Conservation (phyloP, 2,329 filamentous ascomycete genomes). For the Emericellopsis cladophorae region DNA sequence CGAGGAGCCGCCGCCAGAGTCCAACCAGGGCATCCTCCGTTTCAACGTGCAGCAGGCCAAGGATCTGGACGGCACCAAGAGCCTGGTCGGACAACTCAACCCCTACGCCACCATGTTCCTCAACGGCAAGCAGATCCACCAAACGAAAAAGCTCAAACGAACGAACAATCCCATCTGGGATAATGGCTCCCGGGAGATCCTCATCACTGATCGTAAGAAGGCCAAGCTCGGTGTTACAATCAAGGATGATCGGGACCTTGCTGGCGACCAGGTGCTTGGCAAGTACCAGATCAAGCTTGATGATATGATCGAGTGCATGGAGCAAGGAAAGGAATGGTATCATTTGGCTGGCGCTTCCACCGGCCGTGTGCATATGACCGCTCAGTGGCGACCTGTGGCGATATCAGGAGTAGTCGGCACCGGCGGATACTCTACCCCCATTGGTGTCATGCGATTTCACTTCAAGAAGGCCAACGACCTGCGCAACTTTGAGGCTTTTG, state of each 20-base stretch:
- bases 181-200: conserved; percentile 81
- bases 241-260: conserved; percentile 87
- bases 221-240: conserved; percentile 84
- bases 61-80: conserved; percentile 86
- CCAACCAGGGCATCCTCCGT: conserved; percentile 84
- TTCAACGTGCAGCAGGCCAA: conserved; percentile 95
- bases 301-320: conserved; percentile 82
- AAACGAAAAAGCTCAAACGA: conserved; percentile 85
- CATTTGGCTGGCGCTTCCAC: conserved; percentile 69
- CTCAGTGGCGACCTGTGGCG: conserved; percentile 92
- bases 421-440: conserved; percentile 82
- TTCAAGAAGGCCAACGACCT: conserved; percentile 74
- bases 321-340: conserved; percentile 94
- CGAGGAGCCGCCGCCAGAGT: conserved; percentile 68
- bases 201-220: conserved; percentile 86
- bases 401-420: conserved; percentile 69
- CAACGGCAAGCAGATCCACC: conserved; percentile 83
- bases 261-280: conserved; percentile 72
- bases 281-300: conserved; percentile 93
- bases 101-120: conserved; percentile 82
- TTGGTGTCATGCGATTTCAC: conserved; percentile 91
- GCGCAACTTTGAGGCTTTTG: conserved; percentile 86
- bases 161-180: conserved; percentile 97
- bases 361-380: conserved; percentile 78
- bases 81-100: conserved; percentile 79